Conservation (phyloP, 371 early-diverging fungal species). For the Haplosporangium sp. region DNA sequence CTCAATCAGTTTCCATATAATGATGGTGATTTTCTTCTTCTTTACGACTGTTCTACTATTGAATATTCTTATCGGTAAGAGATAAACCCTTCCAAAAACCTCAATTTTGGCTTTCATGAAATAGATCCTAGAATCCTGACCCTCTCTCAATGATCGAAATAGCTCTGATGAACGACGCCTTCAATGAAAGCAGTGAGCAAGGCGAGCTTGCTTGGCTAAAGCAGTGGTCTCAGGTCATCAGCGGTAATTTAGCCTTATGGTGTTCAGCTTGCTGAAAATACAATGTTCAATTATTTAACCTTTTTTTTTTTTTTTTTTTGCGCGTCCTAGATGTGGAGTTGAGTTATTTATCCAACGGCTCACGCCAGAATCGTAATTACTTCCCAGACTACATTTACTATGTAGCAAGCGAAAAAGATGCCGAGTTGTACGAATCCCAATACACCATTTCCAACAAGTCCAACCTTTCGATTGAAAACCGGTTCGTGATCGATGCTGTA, state of each 20-base stretch:
- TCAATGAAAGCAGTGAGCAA: slow-evolving; percentile 37
- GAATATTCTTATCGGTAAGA: slow-evolving; percentile 46
- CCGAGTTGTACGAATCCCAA: slow-evolving; percentile 45
- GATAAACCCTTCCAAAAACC: background rate
- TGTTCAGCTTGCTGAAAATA: background rate
- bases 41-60: slow-evolving; percentile 49
- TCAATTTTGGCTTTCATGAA: background rate
- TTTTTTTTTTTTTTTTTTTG: slow-evolving; percentile 3
- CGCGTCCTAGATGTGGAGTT: slow-evolving; percentile 33
- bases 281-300: too few species aligned
- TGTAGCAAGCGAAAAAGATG: slow-evolving; percentile 42
- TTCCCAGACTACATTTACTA: slow-evolving; percentile 54
- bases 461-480: slow-evolving; percentile 51
- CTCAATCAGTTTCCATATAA: slow-evolving; percentile 30
- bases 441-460: slow-evolving; percentile 37
- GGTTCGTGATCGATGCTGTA: slow-evolving; percentile 43
- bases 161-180: slow-evolving; percentile 56
- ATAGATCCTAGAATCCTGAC: background rate
- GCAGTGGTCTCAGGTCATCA: slow-evolving; percentile 51
- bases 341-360: slow-evolving; percentile 17
- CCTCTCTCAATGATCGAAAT: background rate
- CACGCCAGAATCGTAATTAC: slow-evolving; percentile 40
- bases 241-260: slow-evolving; percentile 17
- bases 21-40: slow-evolving; percentile 55
- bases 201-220: slow-evolving; percentile 50